Percentiles rank a stretch among this genome's conserved stretches.
phyloP scores from a whole-genome alignment of 2,329 filamentous ascomycete species.

The Nigrospora sphaerica region DNA sequence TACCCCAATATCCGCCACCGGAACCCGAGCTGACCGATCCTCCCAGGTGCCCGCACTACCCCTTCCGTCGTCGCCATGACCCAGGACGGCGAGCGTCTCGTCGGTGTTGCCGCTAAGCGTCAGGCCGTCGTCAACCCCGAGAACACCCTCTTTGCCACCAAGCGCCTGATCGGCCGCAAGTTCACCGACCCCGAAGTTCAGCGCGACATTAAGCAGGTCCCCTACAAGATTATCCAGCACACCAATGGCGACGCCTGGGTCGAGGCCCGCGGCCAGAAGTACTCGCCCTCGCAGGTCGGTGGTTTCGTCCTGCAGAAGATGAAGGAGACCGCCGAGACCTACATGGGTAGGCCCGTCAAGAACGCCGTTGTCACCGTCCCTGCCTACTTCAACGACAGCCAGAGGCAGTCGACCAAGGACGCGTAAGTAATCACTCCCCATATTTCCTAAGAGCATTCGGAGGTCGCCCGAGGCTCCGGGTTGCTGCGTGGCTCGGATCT shows the following conservation, averaged over 20 bases:
- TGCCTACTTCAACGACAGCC: slow-evolving; percentile 98
- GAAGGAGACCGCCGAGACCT: slow-evolving; percentile 97
- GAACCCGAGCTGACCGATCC: slow-evolving; percentile 7
- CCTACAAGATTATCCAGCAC: slow-evolving; percentile 98
- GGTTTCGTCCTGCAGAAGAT: slow-evolving; percentile 96
- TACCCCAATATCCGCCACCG: slow-evolving; percentile 5
- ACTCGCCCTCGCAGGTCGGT: slow-evolving; percentile 97
- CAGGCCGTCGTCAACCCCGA: slow-evolving; percentile 98
- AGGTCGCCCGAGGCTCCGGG: too few species aligned
- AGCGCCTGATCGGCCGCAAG: slow-evolving; percentile 97
- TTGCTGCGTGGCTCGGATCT: too few species aligned
- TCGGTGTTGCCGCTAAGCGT: slow-evolving; percentile 95
- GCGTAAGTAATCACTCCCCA: slow-evolving; percentile 31
- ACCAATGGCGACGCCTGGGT: slow-evolving; percentile 96
- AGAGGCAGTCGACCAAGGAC: slow-evolving; percentile 97
- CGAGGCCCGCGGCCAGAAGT: slow-evolving; percentile 85
- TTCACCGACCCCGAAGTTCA: slow-evolving; percentile 91
- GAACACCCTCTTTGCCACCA: slow-evolving; percentile 96
- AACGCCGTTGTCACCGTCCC: slow-evolving; percentile 96
- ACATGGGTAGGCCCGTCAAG: slow-evolving; percentile 84
- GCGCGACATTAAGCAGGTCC: slow-evolving; percentile 94
- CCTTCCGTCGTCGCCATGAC: slow-evolving; percentile 94
- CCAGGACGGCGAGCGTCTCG: slow-evolving; percentile 89
- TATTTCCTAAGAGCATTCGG: too few species aligned
- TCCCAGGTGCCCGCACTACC: slow-evolving; percentile 73